Evolutionary conservation across 2,329 filamentous ascomycete species (phyloP), one percentile per base, ranked within the genome.

Genomic region (Penicillium brevicompactum): DNA sequence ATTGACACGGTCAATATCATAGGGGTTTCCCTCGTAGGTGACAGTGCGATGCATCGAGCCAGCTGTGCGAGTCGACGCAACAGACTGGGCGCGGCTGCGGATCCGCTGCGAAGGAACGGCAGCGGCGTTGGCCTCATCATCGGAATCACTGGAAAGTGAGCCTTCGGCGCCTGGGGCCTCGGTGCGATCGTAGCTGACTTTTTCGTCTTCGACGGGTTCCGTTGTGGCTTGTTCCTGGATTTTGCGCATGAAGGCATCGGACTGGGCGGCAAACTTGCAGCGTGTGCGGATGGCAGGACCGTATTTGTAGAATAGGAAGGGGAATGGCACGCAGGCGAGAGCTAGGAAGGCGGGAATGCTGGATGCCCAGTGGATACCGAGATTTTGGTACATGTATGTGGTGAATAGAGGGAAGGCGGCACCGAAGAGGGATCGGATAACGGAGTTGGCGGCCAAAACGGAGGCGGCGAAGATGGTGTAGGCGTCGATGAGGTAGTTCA

Each of bases 1-100:
- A 59, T 78, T 70, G 42, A 78, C 75, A 18, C 75, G 70, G 51
- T 78, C 76, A 54, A 78, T 70, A 55, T 76, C 74, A 57, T 73
- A 78, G 2, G 76, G 76, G 48, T 76, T 78, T 9, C 69, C 74
- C 14, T 78, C 75, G 44, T 78, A 78, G n/a, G 70, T 61, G 31
- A 60, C 62, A n/a, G 53, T 48, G 37, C 59, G 62, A 40, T 61
- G 42, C 52, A 60, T 32, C 14, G 62, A 67, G 22, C 47, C 62
- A 24, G 56, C 55, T 8, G 65, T 67, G 34, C 63, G 64, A 46
- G 61, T 67, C 3, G 67, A 71, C 14, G 70, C 60, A 48, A 65
- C 63, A 40, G 68, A 70, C 21, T 62, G 61, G 41, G 62, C 56
- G 24, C 52, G 56, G 52, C 64, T 72, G 56, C 61, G 67, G 46